Evolutionary conservation across 106 monocot genomes (phyloP).

Genomic region (Amphibolis antarctica): DNA sequence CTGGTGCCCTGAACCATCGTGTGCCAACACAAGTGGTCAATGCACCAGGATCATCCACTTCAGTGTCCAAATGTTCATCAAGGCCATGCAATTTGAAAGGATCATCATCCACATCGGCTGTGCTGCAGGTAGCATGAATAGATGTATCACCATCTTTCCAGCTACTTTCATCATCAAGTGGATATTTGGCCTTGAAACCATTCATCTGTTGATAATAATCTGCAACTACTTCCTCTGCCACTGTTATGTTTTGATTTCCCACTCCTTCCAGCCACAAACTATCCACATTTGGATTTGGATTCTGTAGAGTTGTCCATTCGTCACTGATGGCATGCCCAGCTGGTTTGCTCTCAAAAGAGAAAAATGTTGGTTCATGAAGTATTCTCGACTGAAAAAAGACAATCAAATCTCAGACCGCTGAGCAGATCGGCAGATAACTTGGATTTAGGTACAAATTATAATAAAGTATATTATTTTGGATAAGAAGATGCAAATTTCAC

Average conservation of each 20-base stretch:
- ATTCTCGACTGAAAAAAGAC: no score
- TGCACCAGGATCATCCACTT: constrained; percentile 30
- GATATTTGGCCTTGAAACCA: constrained; percentile 33
- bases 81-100: constrained; percentile 35
- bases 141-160: constrained; percentile 59
- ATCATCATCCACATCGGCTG: constrained; percentile 59
- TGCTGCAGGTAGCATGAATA: constrained; percentile 84
- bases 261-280: not conserved
- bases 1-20: constrained; percentile 81
- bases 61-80: constrained; percentile 21
- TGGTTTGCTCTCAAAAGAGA: constrained; percentile 10
- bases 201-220: constrained; percentile 46
- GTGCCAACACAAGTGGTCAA: constrained; percentile 85
- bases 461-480: no score
- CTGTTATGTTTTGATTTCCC: constrained; percentile 18
- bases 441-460: no score
- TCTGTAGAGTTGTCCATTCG: constrained; percentile 5
- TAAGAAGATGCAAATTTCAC: no score
- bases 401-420: no score
- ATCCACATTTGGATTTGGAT: no score
- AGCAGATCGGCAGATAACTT: no score
- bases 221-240: constrained; percentile 16
- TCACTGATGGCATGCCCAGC: constrained; percentile 12
- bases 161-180: constrained; percentile 27
- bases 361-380: constrained; percentile 8